Evolutionary conservation across 345 rosid species (phyloP).

Genomic region (Citrus maxima): DNA sequence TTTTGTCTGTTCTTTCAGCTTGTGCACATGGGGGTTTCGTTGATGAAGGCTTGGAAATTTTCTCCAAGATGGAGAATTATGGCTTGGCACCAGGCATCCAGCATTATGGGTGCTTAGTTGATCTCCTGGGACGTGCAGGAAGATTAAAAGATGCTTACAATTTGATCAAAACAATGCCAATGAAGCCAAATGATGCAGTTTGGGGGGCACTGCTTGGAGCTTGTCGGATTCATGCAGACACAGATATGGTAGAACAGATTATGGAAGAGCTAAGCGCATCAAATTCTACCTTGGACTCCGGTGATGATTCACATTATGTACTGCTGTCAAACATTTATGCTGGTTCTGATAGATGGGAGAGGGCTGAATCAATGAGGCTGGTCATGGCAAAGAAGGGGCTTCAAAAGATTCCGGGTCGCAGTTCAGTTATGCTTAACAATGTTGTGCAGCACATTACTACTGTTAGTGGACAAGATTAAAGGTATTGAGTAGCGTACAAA

Average conservation of each 20-base stretch:
- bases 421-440: conserved; percentile 37
- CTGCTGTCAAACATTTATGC: conserved; percentile 69
- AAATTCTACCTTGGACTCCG: conserved; percentile 15
- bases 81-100: conserved; percentile 41
- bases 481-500: neutral
- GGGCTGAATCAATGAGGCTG: conserved; percentile 49
- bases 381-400: conserved; percentile 41
- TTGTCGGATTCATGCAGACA: conserved; percentile 54
- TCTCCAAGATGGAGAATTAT: conserved; percentile 50
- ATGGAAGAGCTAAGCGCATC: conserved; percentile 30
- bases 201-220: conserved; percentile 79
- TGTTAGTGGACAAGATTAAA: neutral
- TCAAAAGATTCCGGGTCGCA: conserved; percentile 50
- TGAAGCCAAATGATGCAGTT: conserved; percentile 61
- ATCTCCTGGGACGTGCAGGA: conserved; percentile 71
- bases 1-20: conserved; percentile 57
- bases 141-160: conserved; percentile 59
- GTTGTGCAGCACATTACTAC: neutral
- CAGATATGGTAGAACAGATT: conserved; percentile 44
- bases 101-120: conserved; percentile 74
- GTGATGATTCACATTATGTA: conserved; percentile 41
- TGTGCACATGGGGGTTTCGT: conserved; percentile 70
- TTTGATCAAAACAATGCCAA: conserved; percentile 55
- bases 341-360: conserved; percentile 59
- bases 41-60: conserved; percentile 58